A percentile compares a stretch with the other conserved stretches of the same genome.
Conservation (phyloP, 2,329 filamentous ascomycete genomes). For the Cladosporium sp. region DNA sequence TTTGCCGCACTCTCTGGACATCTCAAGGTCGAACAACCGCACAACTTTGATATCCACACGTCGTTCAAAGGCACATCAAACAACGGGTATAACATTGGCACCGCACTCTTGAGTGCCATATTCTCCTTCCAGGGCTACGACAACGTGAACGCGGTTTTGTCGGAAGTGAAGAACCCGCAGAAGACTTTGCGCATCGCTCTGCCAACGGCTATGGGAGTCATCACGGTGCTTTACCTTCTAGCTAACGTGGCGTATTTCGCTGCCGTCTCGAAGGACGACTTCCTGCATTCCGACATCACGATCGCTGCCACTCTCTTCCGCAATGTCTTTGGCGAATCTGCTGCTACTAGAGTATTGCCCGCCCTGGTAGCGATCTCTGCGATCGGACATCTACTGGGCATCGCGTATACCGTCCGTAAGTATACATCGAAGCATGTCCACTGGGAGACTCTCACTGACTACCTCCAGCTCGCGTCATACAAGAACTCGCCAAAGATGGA, state of each 20-base stretch:
- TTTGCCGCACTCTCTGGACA: background rate
- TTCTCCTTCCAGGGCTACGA: conserved; percentile 68
- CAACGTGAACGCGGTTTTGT: conserved; percentile 69
- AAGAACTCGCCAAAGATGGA: conserved; percentile 3
- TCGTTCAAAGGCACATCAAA: conserved; percentile 41
- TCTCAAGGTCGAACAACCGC: background rate
- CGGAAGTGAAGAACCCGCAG: conserved; percentile 68
- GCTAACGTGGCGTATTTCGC: conserved; percentile 65
- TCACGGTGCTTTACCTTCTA: conserved; percentile 65
- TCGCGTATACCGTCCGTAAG: conserved; percentile 41
- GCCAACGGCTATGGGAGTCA: conserved; percentile 57
- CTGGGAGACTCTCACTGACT: background rate
- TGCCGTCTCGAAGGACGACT: conserved; percentile 65
- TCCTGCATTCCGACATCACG: conserved; percentile 65
- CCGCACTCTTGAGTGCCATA: conserved; percentile 65
- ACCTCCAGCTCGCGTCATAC: background rate
- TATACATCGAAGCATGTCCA: background rate
- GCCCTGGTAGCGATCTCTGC: conserved; percentile 67
- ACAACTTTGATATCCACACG: background rate
- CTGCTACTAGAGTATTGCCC: conserved; percentile 61
- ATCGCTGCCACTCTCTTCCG: conserved; percentile 69
- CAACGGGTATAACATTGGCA: conserved; percentile 66
- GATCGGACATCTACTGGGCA: conserved; percentile 62
- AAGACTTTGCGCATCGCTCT: conserved; percentile 60
- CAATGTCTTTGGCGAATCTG: conserved; percentile 58